Evolutionary conservation across 140 eudicot species (phyloP).

Genomic region (Stevia rebaudiana): DNA sequence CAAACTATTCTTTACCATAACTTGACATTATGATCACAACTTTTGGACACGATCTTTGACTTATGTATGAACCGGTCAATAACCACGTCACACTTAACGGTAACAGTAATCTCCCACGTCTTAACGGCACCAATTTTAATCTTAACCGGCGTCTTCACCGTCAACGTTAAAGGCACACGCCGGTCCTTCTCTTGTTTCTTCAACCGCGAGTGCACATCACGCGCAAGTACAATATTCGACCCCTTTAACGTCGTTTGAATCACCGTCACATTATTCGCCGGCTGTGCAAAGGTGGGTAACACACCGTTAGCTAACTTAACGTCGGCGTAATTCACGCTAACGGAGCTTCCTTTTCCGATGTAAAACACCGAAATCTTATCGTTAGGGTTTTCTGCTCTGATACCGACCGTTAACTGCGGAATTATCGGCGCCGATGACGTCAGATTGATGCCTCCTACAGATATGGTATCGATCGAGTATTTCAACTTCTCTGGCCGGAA

Average conservation of each 20-base stretch:
- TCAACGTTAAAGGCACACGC: conserved; percentile 53
- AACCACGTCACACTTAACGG: conserved; percentile 56
- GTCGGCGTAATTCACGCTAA: conserved; percentile 39
- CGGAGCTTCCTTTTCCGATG: conserved; percentile 40
- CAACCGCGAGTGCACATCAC: conserved; percentile 39
- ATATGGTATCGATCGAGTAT: conserved; percentile 40
- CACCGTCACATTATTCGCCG: conserved; percentile 55
- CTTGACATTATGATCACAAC: conserved; percentile 49
- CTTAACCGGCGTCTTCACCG: conserved; percentile 49
- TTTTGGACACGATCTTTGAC: conserved; percentile 44
- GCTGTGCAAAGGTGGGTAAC: conserved; percentile 56
- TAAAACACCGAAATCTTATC: conserved; percentile 54
- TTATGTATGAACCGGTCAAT: conserved; percentile 42
- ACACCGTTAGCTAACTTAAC: conserved; percentile 50
- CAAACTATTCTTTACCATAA: conserved; percentile 39
- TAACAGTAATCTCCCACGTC: conserved; percentile 65
- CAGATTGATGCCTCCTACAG: conserved; percentile 46
- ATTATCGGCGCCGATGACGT: conserved; percentile 42
- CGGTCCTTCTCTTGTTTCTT: conserved; percentile 30
- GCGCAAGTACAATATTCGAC: conserved; percentile 38
- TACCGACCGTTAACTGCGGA: conserved; percentile 45
- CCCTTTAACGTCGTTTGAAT: conserved; percentile 50
- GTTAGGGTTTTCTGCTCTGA: conserved; percentile 55
- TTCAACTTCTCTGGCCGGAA: conserved; percentile 58
- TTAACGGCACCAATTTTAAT: conserved; percentile 67